phyloP scores from a whole-genome alignment of 2,329 filamentous ascomycete genomes.

The Berkeleyomyces basicola region DNA sequence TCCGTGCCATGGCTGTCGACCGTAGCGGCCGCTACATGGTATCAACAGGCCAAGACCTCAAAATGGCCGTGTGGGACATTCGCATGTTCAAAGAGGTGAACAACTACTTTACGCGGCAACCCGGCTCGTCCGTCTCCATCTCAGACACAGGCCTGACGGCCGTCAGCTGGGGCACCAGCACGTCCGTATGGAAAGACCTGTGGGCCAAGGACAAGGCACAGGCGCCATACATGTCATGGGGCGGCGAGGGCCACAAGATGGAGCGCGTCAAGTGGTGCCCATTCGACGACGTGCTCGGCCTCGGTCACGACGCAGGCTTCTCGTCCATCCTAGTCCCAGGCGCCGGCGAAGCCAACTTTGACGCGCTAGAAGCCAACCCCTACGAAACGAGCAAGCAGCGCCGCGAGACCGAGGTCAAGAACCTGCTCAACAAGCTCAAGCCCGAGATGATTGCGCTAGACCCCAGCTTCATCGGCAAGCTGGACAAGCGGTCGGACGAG shows the following conservation, averaged over 20 bases:
- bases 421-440: constrained; percentile 80
- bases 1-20: constrained; percentile 71
- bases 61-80: constrained; percentile 93
- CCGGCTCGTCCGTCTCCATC: constrained; percentile 69
- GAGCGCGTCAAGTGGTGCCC: constrained; percentile 84
- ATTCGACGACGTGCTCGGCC: constrained; percentile 80
- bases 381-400: constrained; percentile 88
- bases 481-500: constrained; percentile 67
- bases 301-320: constrained; percentile 74
- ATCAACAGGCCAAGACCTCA: constrained; percentile 72
- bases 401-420: constrained; percentile 80
- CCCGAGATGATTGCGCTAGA: constrained; percentile 96
- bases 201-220: constrained; percentile 71
- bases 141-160: constrained; percentile 79
- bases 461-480: constrained; percentile 75
- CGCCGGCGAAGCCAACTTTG: constrained; percentile 92
- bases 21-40: constrained; percentile 92
- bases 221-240: constrained; percentile 86
- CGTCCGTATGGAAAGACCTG: constrained; percentile 79
- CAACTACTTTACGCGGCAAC: constrained; percentile 69
- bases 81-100: constrained; percentile 87
- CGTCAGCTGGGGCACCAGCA: constrained; percentile 78
- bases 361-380: constrained; percentile 83
- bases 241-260: constrained; percentile 64
- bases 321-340: constrained; percentile 81